Conservation (phyloP, 805 yeast species). For the Myxozyma geophila region DNA sequence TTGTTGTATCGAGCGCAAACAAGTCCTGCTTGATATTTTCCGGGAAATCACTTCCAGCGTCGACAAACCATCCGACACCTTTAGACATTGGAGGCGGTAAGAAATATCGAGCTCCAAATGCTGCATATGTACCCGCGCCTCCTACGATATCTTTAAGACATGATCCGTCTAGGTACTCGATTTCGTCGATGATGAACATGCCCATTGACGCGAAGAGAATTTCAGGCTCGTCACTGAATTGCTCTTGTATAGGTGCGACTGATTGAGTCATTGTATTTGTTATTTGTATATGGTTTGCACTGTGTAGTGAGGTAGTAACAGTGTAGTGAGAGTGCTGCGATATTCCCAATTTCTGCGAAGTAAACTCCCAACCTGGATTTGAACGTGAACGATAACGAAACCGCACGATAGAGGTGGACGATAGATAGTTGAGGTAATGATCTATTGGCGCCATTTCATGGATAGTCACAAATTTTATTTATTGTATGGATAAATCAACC, state of each 20-base stretch:
- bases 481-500: too few species aligned
- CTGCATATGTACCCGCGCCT: slow-evolving; percentile 87
- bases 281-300: background rate
- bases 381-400: too few species aligned
- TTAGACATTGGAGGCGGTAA: slow-evolving; percentile 47
- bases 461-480: too few species aligned
- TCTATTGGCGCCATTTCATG: too few species aligned
- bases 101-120: slow-evolving; percentile 69
- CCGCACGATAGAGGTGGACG: too few species aligned
- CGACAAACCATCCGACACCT: slow-evolving; percentile 70
- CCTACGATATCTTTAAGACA: slow-evolving; percentile 65
- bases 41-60: slow-evolving; percentile 82
- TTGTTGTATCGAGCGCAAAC: slow-evolving; percentile 65
- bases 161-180: slow-evolving; percentile 55
- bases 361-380: too few species aligned
- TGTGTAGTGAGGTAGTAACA: too few species aligned
- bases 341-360: too few species aligned
- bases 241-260: background rate
- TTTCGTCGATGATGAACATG: slow-evolving; percentile 89
- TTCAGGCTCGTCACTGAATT: slow-evolving; percentile 4
- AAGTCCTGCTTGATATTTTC: slow-evolving; percentile 51
- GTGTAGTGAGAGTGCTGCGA: too few species aligned
- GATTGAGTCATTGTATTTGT: background rate
- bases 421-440: too few species aligned
- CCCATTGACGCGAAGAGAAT: slow-evolving; percentile 70